Conservation (phyloP, 805 yeast genomes). For the Ogataea haglerorum region DNA sequence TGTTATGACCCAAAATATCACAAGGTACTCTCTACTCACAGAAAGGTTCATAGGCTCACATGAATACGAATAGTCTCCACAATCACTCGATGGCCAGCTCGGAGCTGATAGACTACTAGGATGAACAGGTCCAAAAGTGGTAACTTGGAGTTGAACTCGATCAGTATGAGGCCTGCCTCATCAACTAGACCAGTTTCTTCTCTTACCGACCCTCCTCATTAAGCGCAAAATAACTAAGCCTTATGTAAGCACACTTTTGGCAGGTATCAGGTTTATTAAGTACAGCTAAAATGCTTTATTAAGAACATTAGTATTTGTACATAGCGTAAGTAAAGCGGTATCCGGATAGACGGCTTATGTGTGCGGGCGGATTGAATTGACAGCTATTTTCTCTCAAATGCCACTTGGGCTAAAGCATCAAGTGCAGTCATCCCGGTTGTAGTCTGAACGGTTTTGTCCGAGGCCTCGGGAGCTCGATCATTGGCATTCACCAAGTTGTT, state of each 20-base stretch:
- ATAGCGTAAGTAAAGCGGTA: slow-evolving; percentile 1
- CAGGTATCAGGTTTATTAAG: not conserved
- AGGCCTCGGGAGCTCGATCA: slow-evolving; percentile 7
- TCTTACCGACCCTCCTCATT: not conserved
- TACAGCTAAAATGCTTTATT: too few species aligned
- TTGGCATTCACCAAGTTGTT: slow-evolving; percentile 25
- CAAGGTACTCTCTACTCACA: slow-evolving; percentile 28
- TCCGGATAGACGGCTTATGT: not conserved
- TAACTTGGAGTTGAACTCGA: slow-evolving; percentile 11
- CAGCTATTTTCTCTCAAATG: slow-evolving; percentile 31
- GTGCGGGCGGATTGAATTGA: not conserved
- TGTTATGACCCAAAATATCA: slow-evolving; percentile 6
- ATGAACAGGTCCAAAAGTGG: slow-evolving; percentile 18
- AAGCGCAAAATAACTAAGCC: not conserved
- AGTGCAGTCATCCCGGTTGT: slow-evolving; percentile 31
- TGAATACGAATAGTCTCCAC: slow-evolving; percentile 42
- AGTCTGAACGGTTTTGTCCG: slow-evolving; percentile 8
- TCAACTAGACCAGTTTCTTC: slow-evolving; percentile 4
- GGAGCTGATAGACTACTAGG: slow-evolving; percentile 27
- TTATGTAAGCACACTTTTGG: too few species aligned
- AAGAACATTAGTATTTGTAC: too few species aligned
- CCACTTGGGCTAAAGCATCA: slow-evolving; percentile 37
- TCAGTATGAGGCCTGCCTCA: slow-evolving; percentile 9
- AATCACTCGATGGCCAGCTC: slow-evolving; percentile 29
- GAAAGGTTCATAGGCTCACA: slow-evolving; percentile 36